phyloP scores from a whole-genome alignment of 2,329 filamentous ascomycete genomes.

The Clonostachys rosea region DNA sequence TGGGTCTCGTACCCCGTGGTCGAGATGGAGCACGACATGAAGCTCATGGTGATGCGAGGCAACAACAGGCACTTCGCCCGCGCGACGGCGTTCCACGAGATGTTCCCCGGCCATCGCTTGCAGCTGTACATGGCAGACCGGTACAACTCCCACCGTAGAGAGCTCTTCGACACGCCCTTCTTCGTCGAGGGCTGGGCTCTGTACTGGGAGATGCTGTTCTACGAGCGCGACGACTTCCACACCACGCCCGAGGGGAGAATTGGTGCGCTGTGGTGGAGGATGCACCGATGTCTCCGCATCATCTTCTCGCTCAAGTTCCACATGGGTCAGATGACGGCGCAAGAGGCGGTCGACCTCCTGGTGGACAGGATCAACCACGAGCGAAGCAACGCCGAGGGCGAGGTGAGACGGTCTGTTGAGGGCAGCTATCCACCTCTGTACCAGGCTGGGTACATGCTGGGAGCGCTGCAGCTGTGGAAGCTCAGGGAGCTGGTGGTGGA shows the following conservation, averaged over 20 bases:
- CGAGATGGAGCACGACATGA: slow-evolving; percentile 46
- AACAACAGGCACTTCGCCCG: slow-evolving; percentile 54
- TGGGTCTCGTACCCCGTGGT: slow-evolving; percentile 51
- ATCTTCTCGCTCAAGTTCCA: slow-evolving; percentile 55
- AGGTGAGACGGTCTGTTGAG: slow-evolving; percentile 51
- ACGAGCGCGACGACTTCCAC: slow-evolving; percentile 47
- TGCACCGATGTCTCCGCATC: slow-evolving; percentile 57
- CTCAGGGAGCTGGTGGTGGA: slow-evolving; percentile 43
- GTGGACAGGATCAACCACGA: slow-evolving; percentile 55
- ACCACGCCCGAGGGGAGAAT: slow-evolving; percentile 44
- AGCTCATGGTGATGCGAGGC: slow-evolving; percentile 55
- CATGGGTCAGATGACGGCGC: slow-evolving; percentile 45
- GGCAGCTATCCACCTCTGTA: slow-evolving; percentile 54
- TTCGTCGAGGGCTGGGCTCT: slow-evolving; percentile 58
- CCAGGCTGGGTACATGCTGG: slow-evolving; percentile 56
- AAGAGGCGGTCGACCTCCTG: slow-evolving; percentile 51
- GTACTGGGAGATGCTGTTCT: slow-evolving; percentile 58
- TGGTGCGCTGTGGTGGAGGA: slow-evolving; percentile 57
- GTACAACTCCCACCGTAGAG: slow-evolving; percentile 38
- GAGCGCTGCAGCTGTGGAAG: slow-evolving; percentile 49
- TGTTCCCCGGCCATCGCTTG: slow-evolving; percentile 54
- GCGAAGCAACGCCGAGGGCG: slow-evolving; percentile 53
- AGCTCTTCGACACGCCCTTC: slow-evolving; percentile 51
- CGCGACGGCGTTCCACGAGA: slow-evolving; percentile 57
- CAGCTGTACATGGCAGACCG: slow-evolving; percentile 44